Evolutionary conservation across 2,329 filamentous ascomycete genomes (phyloP).

Genomic region (Tolypocladium nubicola): DNA sequence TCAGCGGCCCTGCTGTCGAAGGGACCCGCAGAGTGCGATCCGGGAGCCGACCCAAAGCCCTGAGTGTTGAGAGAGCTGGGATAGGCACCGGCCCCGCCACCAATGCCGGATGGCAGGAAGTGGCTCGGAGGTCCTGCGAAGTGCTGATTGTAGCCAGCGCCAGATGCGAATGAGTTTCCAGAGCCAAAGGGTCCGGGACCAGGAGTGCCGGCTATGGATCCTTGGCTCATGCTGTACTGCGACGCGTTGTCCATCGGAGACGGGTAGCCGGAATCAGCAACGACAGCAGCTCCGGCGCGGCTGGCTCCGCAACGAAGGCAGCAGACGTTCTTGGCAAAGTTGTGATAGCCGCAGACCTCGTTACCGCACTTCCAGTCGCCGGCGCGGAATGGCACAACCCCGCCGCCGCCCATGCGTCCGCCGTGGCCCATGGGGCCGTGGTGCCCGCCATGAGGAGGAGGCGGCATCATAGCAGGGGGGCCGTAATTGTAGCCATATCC

Average conservation of each 20-base stretch:
- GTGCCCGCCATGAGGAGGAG: conserved; percentile 63
- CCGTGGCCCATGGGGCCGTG: conserved; percentile 45
- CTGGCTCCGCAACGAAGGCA: conserved; percentile 94
- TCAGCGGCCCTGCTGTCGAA: conserved; percentile 93
- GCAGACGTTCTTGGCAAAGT: conserved; percentile 98
- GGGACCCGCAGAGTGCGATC: conserved; percentile 71
- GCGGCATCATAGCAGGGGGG: conserved; percentile 72
- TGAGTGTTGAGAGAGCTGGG: conserved; percentile 72
- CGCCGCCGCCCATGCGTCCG: conserved; percentile 69
- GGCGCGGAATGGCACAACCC: conserved; percentile 90
- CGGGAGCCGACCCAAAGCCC: conserved; percentile 59
- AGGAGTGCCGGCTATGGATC: conserved; percentile 75
- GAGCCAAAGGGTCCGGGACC: conserved; percentile 69
- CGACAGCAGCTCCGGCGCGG: conserved; percentile 84
- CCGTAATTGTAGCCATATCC: conserved; percentile 54
- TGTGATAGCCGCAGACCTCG: conserved; percentile 95
- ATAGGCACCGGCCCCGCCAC: conserved; percentile 58
- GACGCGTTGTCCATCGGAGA: conserved; percentile 81
- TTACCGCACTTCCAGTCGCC: conserved; percentile 99
- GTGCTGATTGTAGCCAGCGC: conserved; percentile 61
- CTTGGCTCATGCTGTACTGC: conserved; percentile 75
- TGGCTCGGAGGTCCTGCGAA: conserved; percentile 82
- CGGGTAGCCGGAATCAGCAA: conserved; percentile 86
- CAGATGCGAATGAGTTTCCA: conserved; percentile 56
- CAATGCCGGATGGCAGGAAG: conserved; percentile 81